Evolutionary conservation across 2,329 filamentous ascomycete species (phyloP).

Genomic region (Xylariaceae sp.): DNA sequence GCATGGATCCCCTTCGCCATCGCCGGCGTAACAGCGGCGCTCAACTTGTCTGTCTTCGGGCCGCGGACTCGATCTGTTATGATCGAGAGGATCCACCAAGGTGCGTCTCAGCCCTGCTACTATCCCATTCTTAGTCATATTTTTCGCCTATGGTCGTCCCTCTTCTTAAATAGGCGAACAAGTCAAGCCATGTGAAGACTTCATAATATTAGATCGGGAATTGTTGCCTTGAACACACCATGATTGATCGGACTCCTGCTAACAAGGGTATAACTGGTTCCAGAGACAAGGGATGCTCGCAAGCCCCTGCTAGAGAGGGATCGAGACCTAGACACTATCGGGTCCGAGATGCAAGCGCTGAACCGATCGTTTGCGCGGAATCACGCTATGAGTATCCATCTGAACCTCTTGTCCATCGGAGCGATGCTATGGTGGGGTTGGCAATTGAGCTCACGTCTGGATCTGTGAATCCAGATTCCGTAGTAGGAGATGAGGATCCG

Average conservation of each 20-base stretch:
- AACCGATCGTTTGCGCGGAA: slow-evolving; percentile 32
- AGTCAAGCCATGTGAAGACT: too few relatives aligned
- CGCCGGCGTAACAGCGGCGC: slow-evolving; percentile 26
- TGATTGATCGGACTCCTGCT: not conserved
- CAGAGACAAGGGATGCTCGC: slow-evolving; percentile 5
- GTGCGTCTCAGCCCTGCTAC: slow-evolving; percentile 14
- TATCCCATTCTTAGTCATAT: too few relatives aligned
- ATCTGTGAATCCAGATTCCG: slow-evolving; percentile 6
- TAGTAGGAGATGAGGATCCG: too few relatives aligned
- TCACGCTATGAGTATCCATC: slow-evolving; percentile 41
- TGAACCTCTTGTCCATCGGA: slow-evolving; percentile 36
- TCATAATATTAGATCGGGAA: not conserved
- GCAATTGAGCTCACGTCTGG: slow-evolving; percentile 24
- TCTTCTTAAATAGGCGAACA: too few relatives aligned
- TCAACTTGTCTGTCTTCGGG: slow-evolving; percentile 37
- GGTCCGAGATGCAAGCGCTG: slow-evolving; percentile 24
- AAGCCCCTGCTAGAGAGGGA: slow-evolving; percentile 15
- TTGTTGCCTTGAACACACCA: not conserved
- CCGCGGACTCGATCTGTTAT: slow-evolving; percentile 33
- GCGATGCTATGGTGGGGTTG: slow-evolving; percentile 31
- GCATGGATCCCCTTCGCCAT: slow-evolving; percentile 35
- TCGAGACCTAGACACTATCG: slow-evolving; percentile 7
- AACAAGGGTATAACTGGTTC: too few relatives aligned
- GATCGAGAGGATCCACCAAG: slow-evolving; percentile 32
- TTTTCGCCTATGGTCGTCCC: too few relatives aligned